Conservation (phyloP, 352 stramenopile genomes). For the Phytopythium ostracodes region DNA sequence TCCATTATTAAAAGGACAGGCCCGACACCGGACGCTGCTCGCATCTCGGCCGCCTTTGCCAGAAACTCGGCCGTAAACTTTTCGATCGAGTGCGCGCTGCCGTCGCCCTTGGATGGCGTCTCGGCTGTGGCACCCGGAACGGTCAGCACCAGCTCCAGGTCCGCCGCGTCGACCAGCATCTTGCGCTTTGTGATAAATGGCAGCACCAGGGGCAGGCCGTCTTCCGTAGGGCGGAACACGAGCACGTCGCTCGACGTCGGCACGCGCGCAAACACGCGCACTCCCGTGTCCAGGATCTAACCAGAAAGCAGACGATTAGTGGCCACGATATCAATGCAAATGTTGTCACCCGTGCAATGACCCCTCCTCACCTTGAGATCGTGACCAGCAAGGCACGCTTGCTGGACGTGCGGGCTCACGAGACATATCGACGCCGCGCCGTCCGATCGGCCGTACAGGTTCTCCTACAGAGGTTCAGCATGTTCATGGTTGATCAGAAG, state of each 20-base stretch:
- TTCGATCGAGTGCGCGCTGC: constrained; percentile 27
- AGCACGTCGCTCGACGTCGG: constrained; percentile 29
- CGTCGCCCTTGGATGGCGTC: constrained; percentile 2
- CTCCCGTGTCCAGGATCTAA: constrained; percentile 81
- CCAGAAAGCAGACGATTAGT: not conserved
- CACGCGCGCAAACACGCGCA: constrained; percentile 85
- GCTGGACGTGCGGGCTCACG: constrained; percentile 47
- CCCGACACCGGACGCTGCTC: constrained; percentile 32
- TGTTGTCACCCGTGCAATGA: not conserved
- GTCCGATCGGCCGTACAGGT: constrained; percentile 64
- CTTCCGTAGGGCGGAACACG: constrained; percentile 76
- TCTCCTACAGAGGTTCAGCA: constrained; percentile 21
- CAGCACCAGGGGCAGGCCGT: constrained; percentile 68
- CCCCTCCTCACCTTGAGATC: constrained; percentile 26
- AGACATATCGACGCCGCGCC: constrained; percentile 60
- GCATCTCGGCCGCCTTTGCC: constrained; percentile 18
- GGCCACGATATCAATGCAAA: not conserved
- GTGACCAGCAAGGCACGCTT: constrained; percentile 49
- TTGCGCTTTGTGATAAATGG: constrained; percentile 82
- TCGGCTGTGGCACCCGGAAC: constrained; percentile 15
- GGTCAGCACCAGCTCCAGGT: constrained; percentile 20
- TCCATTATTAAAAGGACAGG: constrained; percentile 38
- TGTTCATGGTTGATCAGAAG: not conserved
- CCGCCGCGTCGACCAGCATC: constrained; percentile 9
- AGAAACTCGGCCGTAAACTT: constrained; percentile 33